Evolutionary conservation across 2,329 filamentous ascomycete genomes (phyloP).

Genomic region (Ophiostoma australiae): DNA sequence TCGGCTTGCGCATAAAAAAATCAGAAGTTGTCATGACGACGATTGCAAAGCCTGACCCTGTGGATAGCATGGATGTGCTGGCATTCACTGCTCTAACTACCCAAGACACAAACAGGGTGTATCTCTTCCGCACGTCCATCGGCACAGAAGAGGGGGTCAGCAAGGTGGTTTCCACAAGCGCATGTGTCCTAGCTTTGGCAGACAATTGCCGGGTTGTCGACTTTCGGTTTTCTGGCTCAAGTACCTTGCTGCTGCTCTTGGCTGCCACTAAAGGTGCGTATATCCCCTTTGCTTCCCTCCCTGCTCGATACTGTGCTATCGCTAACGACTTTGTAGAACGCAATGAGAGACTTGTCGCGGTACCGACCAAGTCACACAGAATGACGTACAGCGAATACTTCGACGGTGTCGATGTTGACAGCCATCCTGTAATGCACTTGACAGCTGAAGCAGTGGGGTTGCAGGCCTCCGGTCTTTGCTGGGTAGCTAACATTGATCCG

Average conservation of each 20-base stretch:
- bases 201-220: slow-evolving; percentile 48
- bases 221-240: slow-evolving; percentile 62
- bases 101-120: slow-evolving; percentile 41
- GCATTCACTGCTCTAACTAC: slow-evolving; percentile 35
- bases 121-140: slow-evolving; percentile 51
- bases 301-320: no score
- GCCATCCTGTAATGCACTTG: not conserved
- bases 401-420: not conserved
- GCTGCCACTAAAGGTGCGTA: slow-evolving; percentile 33
- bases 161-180: slow-evolving; percentile 38
- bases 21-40: slow-evolving; percentile 56
- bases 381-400: slow-evolving; percentile 18
- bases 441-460: not conserved
- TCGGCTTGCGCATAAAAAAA: slow-evolving; percentile 44
- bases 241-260: slow-evolving; percentile 57
- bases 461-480: slow-evolving; percentile 21
- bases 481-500: slow-evolving; percentile 19
- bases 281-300: not conserved
- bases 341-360: slow-evolving; percentile 22
- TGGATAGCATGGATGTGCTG: slow-evolving; percentile 36
- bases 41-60: slow-evolving; percentile 27
- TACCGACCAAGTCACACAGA: slow-evolving; percentile 20
- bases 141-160: slow-evolving; percentile 57
- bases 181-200: slow-evolving; percentile 41
- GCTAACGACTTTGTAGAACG: slow-evolving; percentile 19